phyloP scores from a whole-genome alignment of 495 filamentous ascomycete species.

The Tuber umbilicatum region DNA sequence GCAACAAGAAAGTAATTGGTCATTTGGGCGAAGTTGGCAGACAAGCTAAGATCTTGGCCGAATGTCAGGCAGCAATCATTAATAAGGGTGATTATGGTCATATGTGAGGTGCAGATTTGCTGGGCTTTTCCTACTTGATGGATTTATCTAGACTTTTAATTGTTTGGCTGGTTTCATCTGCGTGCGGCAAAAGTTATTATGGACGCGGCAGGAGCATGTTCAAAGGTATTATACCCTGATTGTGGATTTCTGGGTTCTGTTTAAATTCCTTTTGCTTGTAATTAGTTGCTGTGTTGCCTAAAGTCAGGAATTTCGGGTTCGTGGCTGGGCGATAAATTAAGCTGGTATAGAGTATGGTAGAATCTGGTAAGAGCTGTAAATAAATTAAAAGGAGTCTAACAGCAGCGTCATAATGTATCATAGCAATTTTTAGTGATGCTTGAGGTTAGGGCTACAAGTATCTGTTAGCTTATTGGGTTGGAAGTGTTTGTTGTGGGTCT shows the following conservation, averaged over 20 bases:
- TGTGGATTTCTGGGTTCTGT: background rate
- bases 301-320: background rate
- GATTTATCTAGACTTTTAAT: background rate
- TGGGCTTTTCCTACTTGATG: background rate
- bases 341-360: background rate
- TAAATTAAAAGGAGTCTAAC: background rate
- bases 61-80: constrained; percentile 57
- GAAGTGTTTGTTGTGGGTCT: background rate
- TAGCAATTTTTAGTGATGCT: background rate
- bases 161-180: constrained; percentile 17
- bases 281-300: background rate
- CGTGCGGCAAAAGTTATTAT: background rate
- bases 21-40: constrained; percentile 76
- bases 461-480: background rate
- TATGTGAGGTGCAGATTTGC: constrained; percentile 8
- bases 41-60: constrained; percentile 78
- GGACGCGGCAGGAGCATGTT: background rate
- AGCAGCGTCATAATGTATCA: background rate
- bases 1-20: constrained; percentile 82
- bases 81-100: constrained; percentile 31
- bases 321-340: background rate
- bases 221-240: background rate
- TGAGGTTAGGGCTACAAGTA: background rate
- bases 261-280: background rate
- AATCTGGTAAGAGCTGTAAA: background rate